Percentiles rank a stretch among this genome's conserved stretches.
Evolutionary conservation across 345 rosid genomes (phyloP).

Genomic region (Lepidium africanum): DNA sequence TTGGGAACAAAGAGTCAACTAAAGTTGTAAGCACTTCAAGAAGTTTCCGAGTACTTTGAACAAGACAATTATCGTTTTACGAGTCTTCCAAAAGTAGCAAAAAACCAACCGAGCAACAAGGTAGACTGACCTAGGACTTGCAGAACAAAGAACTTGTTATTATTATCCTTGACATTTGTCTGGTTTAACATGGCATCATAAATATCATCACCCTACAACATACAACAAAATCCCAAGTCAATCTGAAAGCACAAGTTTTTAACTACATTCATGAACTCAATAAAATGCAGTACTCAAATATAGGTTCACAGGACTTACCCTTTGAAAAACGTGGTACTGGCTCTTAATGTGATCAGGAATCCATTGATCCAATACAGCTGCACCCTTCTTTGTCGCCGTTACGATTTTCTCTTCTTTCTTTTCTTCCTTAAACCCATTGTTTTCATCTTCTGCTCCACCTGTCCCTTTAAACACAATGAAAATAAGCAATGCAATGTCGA

Average conservation of each 20-base stretch:
- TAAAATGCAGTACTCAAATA: not conserved
- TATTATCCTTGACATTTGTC: conserved; percentile 65
- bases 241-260: not conserved
- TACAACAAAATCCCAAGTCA: conserved; percentile 1
- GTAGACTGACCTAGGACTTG: conserved; percentile 63
- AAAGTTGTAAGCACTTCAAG: not conserved
- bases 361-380: conserved; percentile 73
- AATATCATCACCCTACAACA: conserved; percentile 59
- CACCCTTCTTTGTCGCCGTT: conserved; percentile 66
- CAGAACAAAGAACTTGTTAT: conserved; percentile 74
- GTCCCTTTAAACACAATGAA: not conserved
- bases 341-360: conserved; percentile 69
- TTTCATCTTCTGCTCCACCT: conserved; percentile 26
- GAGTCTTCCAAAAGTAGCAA: not conserved
- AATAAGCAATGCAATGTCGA: not conserved
- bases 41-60: not conserved
- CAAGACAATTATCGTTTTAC: not conserved
- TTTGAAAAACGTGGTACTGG: conserved; percentile 67
- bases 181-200: conserved; percentile 88
- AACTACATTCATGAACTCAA: not conserved
- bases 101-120: not conserved
- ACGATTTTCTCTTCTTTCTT: conserved; percentile 46
- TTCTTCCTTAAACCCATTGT: not conserved
- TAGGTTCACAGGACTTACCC: conserved; percentile 22
- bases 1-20: not conserved